Conservation (phyloP, 2,329 filamentous ascomycete genomes). For the Aspergillus tubingensis region DNA sequence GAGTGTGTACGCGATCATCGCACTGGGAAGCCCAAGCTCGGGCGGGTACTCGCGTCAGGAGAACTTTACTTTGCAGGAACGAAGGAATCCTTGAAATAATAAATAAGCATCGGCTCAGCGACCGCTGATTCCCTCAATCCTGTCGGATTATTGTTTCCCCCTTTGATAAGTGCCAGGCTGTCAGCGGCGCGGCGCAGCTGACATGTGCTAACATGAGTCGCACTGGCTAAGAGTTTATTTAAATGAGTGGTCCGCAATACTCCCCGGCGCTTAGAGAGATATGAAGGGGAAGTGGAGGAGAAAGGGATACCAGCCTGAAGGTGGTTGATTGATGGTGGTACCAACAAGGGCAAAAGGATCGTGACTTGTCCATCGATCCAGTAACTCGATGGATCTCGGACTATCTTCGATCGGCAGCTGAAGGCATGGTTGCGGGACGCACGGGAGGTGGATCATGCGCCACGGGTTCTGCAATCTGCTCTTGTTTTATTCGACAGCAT, state of each 20-base stretch:
- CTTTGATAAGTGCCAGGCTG: background rate
- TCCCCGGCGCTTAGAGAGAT: background rate
- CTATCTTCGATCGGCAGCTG: too few species aligned
- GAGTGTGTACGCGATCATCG: conserved; percentile 11
- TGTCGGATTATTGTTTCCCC: background rate
- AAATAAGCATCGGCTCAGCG: background rate
- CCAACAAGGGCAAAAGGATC: too few species aligned
- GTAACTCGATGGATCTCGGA: too few species aligned
- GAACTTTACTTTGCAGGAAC: background rate
- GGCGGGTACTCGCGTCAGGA: background rate
- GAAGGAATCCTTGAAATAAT: background rate
- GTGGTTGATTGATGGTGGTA: too few species aligned
- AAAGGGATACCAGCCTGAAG: too few species aligned
- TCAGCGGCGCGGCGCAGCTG: background rate
- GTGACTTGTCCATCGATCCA: too few species aligned
- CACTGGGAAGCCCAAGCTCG: background rate
- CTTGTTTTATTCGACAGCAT: background rate
- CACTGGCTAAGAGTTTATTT: background rate
- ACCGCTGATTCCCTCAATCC: background rate
- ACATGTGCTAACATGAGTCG: background rate
- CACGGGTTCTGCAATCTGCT: background rate
- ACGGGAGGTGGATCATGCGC: background rate
- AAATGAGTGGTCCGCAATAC: background rate
- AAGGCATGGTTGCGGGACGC: too few species aligned
- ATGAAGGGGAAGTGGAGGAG: too few species aligned